Percentiles rank a stretch among this genome's conserved stretches.
phyloP scores from a whole-genome alignment of 129 eudicot species.

The Flaveria sonorensis region DNA sequence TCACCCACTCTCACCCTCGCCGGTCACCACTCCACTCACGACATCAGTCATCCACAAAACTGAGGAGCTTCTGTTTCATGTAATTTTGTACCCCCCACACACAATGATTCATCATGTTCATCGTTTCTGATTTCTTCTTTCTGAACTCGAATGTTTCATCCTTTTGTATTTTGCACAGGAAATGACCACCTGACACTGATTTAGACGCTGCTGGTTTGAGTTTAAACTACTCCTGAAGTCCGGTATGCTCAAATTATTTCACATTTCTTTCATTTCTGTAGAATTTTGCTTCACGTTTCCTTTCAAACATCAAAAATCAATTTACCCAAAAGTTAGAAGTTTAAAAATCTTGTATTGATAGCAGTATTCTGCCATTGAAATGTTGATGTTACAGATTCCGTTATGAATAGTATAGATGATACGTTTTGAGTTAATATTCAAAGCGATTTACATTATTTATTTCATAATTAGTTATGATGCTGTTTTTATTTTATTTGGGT shows the following conservation, averaged over 20 bases:
- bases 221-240: neutral
- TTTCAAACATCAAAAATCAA: too few species aligned
- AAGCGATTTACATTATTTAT: neutral
- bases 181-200: neutral
- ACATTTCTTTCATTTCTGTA: neutral
- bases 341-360: too few species aligned
- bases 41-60: neutral
- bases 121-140: neutral
- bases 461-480: neutral
- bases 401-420: neutral
- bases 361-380: neutral
- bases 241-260: neutral
- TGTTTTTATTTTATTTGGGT: neutral
- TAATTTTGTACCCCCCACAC: neutral
- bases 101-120: too few species aligned
- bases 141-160: neutral
- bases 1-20: neutral
- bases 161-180: neutral
- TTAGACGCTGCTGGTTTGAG: neutral
- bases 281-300: neutral
- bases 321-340: too few species aligned
- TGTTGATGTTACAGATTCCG: neutral
- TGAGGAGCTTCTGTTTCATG: neutral
- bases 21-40: neutral
- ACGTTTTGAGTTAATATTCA: neutral